These are phyloP conservation scores for Colletotrichum karsti DNA, from an alignment of 2,329 filamentous ascomycete species.

Conservation along the genomic window DNA sequence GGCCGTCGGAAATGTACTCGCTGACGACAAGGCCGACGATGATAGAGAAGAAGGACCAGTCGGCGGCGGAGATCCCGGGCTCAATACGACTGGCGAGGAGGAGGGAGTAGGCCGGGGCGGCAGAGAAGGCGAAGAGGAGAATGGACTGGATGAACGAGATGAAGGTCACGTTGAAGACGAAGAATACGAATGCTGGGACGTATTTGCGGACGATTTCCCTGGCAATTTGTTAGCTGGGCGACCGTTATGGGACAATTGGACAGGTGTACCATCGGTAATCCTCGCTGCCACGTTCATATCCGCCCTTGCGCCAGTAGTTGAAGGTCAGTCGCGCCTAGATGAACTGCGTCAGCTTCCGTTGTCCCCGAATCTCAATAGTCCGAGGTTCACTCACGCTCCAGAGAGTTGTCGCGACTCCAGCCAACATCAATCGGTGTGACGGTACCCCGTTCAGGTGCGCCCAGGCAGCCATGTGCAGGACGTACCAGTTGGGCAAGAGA, in stretches of 20 bases:
- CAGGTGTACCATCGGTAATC: conserved; percentile 83
- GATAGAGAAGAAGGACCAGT: conserved; percentile 56
- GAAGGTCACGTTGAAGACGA: conserved; percentile 88
- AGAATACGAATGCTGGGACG: conserved; percentile 73
- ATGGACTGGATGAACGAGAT: conserved; percentile 86
- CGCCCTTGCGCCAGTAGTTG: conserved; percentile 97
- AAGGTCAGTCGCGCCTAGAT: conserved; percentile 80
- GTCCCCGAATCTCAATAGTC: background rate
- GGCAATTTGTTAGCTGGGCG: conserved; percentile 31
- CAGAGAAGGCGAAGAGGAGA: conserved; percentile 80
- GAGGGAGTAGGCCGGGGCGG: conserved; percentile 82
- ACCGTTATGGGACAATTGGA: background rate
- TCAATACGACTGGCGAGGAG: conserved; percentile 76
- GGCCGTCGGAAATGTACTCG: conserved; percentile 88
- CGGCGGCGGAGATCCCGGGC: conserved; percentile 51
- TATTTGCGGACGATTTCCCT: conserved; percentile 77
- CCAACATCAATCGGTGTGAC: conserved; percentile 75
- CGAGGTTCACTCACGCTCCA: conserved; percentile 75
- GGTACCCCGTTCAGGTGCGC: conserved; percentile 78
- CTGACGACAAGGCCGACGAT: conserved; percentile 62
- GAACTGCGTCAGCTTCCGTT: conserved; percentile 31
- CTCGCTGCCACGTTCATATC: conserved; percentile 87
- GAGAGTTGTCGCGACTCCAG: conserved; percentile 73
- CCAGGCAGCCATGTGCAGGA: conserved; percentile 86
- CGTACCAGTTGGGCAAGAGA: conserved; percentile 86